Conservation (phyloP, 2,329 filamentous ascomycete species). For the Aureobasidium sp. region DNA sequence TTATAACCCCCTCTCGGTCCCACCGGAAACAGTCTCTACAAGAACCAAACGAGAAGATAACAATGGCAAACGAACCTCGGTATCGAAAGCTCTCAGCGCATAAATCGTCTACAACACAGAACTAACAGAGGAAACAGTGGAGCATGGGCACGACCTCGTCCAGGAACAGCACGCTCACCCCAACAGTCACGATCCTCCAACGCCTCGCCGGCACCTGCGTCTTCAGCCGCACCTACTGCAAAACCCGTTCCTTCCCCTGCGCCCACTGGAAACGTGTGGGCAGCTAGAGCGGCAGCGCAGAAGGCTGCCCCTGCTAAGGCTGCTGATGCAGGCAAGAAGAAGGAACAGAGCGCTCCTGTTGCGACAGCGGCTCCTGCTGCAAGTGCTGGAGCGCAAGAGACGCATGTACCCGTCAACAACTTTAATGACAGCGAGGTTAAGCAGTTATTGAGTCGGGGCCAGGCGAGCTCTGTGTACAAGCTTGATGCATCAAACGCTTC, state of each 20-base stretch:
- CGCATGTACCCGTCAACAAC: slow-evolving; percentile 26
- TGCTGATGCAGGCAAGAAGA: neutral
- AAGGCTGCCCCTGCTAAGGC: neutral
- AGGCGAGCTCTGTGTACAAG: slow-evolving; percentile 24
- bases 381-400: slow-evolving; percentile 18
- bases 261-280: slow-evolving; percentile 12
- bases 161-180: neutral
- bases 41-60: neutral
- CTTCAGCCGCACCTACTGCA: neutral
- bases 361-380: neutral
- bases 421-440: slow-evolving; percentile 40
- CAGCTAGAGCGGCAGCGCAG: neutral
- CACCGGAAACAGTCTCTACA: no score
- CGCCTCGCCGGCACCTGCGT: neutral
- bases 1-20: no score
- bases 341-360: neutral
- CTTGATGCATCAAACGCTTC: slow-evolving; percentile 30
- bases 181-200: slow-evolving; percentile 10
- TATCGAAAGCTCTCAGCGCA: neutral
- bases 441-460: slow-evolving; percentile 33
- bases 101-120: neutral
- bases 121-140: neutral
- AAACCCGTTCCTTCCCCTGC: neutral
- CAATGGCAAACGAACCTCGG: slow-evolving; percentile 11
- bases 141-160: slow-evolving; percentile 11